Conservation (phyloP, 2,329 filamentous ascomycete genomes). For the Trichoderma sp. region DNA sequence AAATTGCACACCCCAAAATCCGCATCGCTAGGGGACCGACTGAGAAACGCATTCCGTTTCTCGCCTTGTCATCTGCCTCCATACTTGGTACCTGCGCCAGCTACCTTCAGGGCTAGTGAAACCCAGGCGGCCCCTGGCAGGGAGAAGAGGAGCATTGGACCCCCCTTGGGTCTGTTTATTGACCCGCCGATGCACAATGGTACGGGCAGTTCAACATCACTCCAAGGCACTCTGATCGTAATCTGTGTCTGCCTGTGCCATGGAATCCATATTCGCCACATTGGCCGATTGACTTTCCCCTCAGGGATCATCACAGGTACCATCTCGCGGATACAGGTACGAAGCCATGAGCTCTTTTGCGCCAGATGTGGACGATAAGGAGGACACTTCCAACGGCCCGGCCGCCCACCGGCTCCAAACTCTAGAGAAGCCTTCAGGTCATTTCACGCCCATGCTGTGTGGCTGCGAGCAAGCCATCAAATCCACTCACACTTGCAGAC, state of each 20-base stretch:
- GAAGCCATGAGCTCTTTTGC: not conserved
- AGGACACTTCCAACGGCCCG: not conserved
- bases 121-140: conserved; percentile 18
- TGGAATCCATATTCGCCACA: not conserved
- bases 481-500: not conserved
- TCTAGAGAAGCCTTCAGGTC: not conserved
- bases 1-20: conserved; percentile 9
- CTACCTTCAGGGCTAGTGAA: conserved; percentile 11
- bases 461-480: not conserved
- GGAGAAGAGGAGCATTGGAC: conserved; percentile 1
- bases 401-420: conserved; percentile 7
- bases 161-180: not conserved
- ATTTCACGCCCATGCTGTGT: not conserved
- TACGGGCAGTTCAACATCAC: not conserved
- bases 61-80: conserved; percentile 14
- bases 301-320: not conserved
- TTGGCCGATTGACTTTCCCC: not conserved
- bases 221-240: not conserved
- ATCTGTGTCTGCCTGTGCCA: not conserved
- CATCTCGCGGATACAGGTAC: not conserved
- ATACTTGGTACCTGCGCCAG: conserved; percentile 17
- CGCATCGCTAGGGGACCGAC: conserved; percentile 2
- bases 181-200: conserved; percentile 17
- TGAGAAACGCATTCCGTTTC: conserved; percentile 20
- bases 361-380: not conserved